Evolutionary conservation across 2,329 filamentous ascomycete genomes (phyloP).

Genomic region (Plectosphaerella cucumerina): DNA sequence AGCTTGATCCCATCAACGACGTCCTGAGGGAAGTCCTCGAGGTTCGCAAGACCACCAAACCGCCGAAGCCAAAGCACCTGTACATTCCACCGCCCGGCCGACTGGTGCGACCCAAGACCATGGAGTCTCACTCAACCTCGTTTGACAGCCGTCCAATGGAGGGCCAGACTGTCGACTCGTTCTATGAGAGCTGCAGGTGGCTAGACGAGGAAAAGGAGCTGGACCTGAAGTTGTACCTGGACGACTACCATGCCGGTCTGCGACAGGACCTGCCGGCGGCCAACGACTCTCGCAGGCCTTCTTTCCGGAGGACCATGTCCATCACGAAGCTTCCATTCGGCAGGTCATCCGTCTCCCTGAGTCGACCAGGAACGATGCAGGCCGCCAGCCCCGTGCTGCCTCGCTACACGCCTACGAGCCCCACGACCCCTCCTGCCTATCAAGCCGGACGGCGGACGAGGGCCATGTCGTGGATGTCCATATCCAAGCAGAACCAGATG

Average conservation of each 20-base stretch:
- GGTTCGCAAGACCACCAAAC: not conserved
- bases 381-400: slow-evolving; percentile 16
- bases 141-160: slow-evolving; percentile 8
- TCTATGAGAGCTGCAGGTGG: slow-evolving; percentile 69
- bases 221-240: slow-evolving; percentile 61
- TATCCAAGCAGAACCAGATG: slow-evolving; percentile 32
- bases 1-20: slow-evolving; percentile 46
- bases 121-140: slow-evolving; percentile 14
- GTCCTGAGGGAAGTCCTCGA: slow-evolving; percentile 44
- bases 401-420: slow-evolving; percentile 20
- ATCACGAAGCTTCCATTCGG: slow-evolving; percentile 62
- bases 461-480: slow-evolving; percentile 49
- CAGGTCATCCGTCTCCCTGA: slow-evolving; percentile 47
- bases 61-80: slow-evolving; percentile 5
- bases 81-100: slow-evolving; percentile 17
- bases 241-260: slow-evolving; percentile 66
- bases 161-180: slow-evolving; percentile 34
- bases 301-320: slow-evolving; percentile 69
- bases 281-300: slow-evolving; percentile 46
- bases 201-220: slow-evolving; percentile 69
- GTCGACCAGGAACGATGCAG: slow-evolving; percentile 42
- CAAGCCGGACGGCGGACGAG: slow-evolving; percentile 45
- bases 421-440: slow-evolving; percentile 2
- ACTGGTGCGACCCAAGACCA: slow-evolving; percentile 20
- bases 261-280: slow-evolving; percentile 43